Evolutionary conservation across 2,329 filamentous ascomycete genomes (phyloP), one percentile per base, ranked within the genome.

Genomic region (Didymella pinodella): DNA sequence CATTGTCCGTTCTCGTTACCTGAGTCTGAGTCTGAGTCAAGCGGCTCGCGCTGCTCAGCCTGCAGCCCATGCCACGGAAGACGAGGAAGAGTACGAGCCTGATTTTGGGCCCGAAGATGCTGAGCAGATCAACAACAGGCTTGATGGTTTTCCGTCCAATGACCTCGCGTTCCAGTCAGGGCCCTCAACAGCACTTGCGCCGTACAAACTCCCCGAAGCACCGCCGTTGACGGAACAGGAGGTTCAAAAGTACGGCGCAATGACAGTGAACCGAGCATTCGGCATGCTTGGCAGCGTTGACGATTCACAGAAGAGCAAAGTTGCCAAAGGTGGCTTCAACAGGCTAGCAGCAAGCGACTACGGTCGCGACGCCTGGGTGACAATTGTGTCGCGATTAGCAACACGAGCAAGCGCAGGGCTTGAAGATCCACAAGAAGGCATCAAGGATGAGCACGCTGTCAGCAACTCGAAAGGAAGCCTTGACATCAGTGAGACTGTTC

Each of bases 41-140:
- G 60, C 68, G 18, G 66, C 73, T 20, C 64, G 60, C 50, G 55
- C 49, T 43, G 65, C 76, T 61, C 54, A 67, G 64, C 65, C 75
- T 65, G 67, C 73, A 48, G 62, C 66, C 22, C 65, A 61, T 32
- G 56, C 70, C 16, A 77, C 75, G 2, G 86, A 85, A 26, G 88
- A 91, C 3, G 93, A 97, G 20, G 92, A 96, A 65, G 92, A 97
- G 68, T 97, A 97, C 71, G 94, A 97, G 70, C 93, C 94, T 0
- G 91, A 96, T 71, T 93, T 92, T 66, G 87, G 89, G 59, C 85
- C 90, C 8, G 92, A 96, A 75, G 88, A 92, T 65, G 86, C 86
- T 0, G 90, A 93, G 69, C 90, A 94, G 71, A 88, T 92, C 31
- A 78, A 90, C 48, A 91, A 94, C 76, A 91, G 91, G 72, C 82